phyloP scores from a whole-genome alignment of 2,329 filamentous ascomycete genomes.

The Podosphaera aphanis region DNA sequence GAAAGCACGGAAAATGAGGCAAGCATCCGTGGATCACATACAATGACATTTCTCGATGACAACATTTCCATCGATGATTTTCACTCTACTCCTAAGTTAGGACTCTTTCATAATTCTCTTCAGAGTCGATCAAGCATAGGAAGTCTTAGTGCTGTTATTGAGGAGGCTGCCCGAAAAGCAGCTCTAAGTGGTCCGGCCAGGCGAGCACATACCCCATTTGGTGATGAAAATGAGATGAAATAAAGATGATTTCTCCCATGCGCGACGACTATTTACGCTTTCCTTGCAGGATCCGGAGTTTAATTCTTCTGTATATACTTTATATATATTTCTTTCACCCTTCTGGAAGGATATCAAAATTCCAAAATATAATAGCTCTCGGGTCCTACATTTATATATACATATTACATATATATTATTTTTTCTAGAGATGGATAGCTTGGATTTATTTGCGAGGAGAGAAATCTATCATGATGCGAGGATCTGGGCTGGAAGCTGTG shows the following conservation, averaged over 20 bases:
- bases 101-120: conserved; percentile 33
- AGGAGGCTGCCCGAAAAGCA: conserved; percentile 22
- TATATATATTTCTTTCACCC: neutral
- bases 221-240: conserved; percentile 32
- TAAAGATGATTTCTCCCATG: conserved; percentile 15
- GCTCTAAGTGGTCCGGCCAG: neutral
- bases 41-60: conserved; percentile 26
- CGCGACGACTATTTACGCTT: neutral
- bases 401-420: no score
- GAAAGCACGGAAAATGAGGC: conserved; percentile 3
- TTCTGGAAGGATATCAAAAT: neutral
- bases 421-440: no score
- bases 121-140: conserved; percentile 19
- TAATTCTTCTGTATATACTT: neutral
- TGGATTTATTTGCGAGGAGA: no score
- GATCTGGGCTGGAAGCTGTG: no score
- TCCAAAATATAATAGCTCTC: neutral
- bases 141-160: conserved; percentile 30
- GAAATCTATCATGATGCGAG: no score
- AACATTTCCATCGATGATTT: conserved; percentile 13
- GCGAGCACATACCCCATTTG: conserved; percentile 27
- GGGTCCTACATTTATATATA: no score
- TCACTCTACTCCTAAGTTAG: conserved; percentile 22
- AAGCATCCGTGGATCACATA: conserved; percentile 20
- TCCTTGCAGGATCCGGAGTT: neutral